phyloP scores from a whole-genome alignment of 192 early-diverging fungal species.

The Backusella psychrophila region DNA sequence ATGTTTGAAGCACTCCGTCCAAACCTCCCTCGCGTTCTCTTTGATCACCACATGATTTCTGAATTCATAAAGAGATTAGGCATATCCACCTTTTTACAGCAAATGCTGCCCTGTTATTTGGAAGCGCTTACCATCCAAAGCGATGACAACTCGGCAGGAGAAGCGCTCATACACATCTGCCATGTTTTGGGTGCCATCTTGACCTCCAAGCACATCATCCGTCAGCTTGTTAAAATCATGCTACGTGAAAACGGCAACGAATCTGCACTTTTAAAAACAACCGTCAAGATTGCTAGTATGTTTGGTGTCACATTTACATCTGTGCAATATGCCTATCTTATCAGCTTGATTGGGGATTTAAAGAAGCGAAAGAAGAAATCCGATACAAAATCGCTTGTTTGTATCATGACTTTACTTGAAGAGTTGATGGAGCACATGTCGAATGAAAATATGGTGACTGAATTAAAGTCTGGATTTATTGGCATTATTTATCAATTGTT shows the following conservation, averaged over 20 bases:
- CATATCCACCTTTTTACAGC: constrained; percentile 50
- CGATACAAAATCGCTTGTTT: constrained; percentile 33
- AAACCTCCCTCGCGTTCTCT: constrained; percentile 42
- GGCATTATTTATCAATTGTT: constrained; percentile 35
- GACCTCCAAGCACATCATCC: constrained; percentile 56
- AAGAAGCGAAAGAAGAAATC: not conserved
- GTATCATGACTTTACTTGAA: constrained; percentile 31
- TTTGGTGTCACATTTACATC: constrained; percentile 61
- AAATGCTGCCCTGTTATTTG: constrained; percentile 55
- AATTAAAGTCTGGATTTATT: constrained; percentile 45
- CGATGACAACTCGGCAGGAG: constrained; percentile 37
- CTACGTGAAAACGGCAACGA: constrained; percentile 37
- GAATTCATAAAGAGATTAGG: constrained; percentile 53
- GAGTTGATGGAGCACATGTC: constrained; percentile 35
- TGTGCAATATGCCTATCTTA: constrained; percentile 53
- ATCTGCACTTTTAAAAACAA: constrained; percentile 18
- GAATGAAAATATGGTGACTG: constrained; percentile 26
- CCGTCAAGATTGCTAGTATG: constrained; percentile 42
- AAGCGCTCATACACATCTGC: constrained; percentile 51
- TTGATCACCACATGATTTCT: constrained; percentile 33
- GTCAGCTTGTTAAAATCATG: constrained; percentile 49
- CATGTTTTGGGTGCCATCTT: constrained; percentile 51
- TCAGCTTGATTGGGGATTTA: constrained; percentile 32
- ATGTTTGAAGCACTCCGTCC: constrained; percentile 57
- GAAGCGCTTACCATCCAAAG: constrained; percentile 48